Evolutionary conservation across 2,329 filamentous ascomycete species (phyloP).

Genomic region (Alternaria gaisen): DNA sequence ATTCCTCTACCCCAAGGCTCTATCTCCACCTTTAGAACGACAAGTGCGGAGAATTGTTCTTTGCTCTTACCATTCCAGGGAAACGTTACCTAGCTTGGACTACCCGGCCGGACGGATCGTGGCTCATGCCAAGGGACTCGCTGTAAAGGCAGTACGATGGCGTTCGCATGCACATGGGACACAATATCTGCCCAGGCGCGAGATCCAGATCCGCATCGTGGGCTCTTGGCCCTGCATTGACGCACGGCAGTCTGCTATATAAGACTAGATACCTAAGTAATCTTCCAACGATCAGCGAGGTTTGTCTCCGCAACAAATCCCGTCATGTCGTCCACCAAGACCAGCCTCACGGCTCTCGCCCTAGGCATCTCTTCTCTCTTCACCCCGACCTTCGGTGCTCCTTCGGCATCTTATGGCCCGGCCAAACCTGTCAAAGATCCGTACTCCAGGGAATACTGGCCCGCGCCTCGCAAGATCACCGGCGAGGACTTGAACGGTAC

Average conservation of each 20-base stretch:
- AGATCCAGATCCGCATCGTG: neutral
- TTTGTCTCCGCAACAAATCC: neutral
- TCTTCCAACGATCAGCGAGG: neutral
- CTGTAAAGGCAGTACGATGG: neutral
- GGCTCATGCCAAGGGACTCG: neutral
- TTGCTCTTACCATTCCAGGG: neutral
- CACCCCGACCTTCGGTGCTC: neutral
- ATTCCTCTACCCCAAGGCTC: neutral
- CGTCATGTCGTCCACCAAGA: neutral
- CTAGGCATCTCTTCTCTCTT: neutral
- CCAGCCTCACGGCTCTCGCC: neutral
- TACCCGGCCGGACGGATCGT: neutral
- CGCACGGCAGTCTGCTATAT: neutral
- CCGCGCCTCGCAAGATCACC: slow-evolving; percentile 11
- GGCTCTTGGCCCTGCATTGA: neutral
- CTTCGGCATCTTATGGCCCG: neutral
- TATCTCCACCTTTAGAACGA: neutral
- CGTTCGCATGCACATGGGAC: neutral
- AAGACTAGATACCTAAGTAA: neutral
- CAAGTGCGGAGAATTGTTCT: neutral
- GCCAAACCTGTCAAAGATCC: neutral
- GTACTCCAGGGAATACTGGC: neutral
- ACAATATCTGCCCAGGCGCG: slow-evolving; percentile 2
- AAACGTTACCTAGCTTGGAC: neutral
- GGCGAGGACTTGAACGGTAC: slow-evolving; percentile 12